phyloP scores from a whole-genome alignment of 2,329 filamentous ascomycete species.

The Orbilia ellipsospora region DNA sequence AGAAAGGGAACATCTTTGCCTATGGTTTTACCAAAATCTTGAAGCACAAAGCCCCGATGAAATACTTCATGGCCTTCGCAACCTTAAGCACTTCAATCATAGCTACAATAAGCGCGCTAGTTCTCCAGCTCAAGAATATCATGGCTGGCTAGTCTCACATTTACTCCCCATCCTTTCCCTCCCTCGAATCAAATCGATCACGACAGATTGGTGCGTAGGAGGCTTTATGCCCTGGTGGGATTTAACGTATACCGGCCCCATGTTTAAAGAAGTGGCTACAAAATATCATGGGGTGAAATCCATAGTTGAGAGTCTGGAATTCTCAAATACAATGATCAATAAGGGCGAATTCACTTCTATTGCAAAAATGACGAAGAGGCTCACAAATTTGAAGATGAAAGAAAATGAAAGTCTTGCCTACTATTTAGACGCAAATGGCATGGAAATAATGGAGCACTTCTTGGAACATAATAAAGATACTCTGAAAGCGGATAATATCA shows the following conservation, averaged over 20 bases:
- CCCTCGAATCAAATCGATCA: conserved; percentile 13
- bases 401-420: background rate
- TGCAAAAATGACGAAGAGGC: background rate
- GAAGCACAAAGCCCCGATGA: background rate
- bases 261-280: background rate
- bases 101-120: conserved; percentile 5
- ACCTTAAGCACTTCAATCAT: conserved; percentile 14
- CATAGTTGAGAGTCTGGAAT: background rate
- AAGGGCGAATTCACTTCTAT: background rate
- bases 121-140: background rate
- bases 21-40: conserved; percentile 17
- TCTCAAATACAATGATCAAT: background rate
- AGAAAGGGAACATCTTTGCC: background rate
- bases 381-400: background rate
- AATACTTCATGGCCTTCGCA: background rate
- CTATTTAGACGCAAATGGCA: background rate
- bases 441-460: background rate
- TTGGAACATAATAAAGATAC: background rate
- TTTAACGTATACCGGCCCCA: background rate
- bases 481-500: background rate
- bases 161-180: background rate
- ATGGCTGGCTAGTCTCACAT: background rate
- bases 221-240: conserved; percentile 8
- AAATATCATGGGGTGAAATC: conserved; percentile 1
- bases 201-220: background rate